These are phyloP conservation scores for Galium porrigens DNA, from an alignment of 305 asterid species.

Conservation along the genomic window DNA sequence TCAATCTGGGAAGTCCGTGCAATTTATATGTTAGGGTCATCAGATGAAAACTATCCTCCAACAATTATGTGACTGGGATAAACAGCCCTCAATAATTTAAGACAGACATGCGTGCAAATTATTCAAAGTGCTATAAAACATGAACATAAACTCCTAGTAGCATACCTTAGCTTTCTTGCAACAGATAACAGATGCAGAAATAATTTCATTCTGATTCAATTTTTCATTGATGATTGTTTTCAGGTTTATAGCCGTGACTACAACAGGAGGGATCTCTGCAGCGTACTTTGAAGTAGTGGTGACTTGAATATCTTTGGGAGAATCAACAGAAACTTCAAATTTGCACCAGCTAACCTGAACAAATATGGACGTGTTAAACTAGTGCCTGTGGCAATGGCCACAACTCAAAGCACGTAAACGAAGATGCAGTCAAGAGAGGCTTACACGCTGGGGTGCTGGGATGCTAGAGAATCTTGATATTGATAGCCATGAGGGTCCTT, in stretches of 20 bases:
- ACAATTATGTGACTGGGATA: background rate
- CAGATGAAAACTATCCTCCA: conserved; percentile 6
- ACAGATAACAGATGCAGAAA: conserved; percentile 84
- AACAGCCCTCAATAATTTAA: background rate
- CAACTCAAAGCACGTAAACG: conserved; percentile 7
- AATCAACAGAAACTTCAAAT: conserved; percentile 65
- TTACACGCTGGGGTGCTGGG: conserved; percentile 50
- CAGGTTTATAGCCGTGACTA: conserved; percentile 71
- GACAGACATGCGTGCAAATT: background rate
- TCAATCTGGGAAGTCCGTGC: conserved; percentile 56
- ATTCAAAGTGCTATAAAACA: background rate
- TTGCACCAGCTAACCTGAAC: conserved; percentile 97
- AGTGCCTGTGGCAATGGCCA: background rate
- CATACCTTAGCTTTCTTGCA: conserved; percentile 85
- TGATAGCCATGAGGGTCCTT: conserved; percentile 95
- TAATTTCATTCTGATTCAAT: conserved; percentile 67
- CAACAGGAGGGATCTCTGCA: conserved; percentile 67
- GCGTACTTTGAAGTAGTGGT: conserved; percentile 39
- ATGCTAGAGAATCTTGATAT: conserved; percentile 61
- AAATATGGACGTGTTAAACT: conserved; percentile 17
- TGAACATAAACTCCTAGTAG: conserved; percentile 17
- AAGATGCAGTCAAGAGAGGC: conserved; percentile 19
- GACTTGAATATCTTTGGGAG: conserved; percentile 58
- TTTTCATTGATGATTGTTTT: conserved; percentile 73
- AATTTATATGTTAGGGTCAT: conserved; percentile 17